A percentile compares a stretch with the other conserved stretches of the same genome.
Evolutionary conservation across 169 alveolate genomes (phyloP).

Genomic region (Amoebophrya sp.): DNA sequence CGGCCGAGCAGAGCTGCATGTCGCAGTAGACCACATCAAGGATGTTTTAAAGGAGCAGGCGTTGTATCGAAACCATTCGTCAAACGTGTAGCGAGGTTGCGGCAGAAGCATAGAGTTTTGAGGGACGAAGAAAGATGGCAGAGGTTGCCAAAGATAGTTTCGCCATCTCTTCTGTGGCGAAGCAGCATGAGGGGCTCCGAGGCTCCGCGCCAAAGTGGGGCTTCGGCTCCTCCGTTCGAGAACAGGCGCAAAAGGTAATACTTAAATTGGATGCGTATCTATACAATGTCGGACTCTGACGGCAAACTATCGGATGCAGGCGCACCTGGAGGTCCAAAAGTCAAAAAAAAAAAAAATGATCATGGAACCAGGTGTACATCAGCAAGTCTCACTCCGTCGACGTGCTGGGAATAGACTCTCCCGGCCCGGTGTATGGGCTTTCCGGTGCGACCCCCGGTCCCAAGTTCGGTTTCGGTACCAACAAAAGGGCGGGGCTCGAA

Average conservation of each 20-base stretch:
- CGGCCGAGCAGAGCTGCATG: too few species aligned
- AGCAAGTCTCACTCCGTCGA: background rate
- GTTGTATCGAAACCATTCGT: too few species aligned
- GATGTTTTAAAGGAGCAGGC: too few species aligned
- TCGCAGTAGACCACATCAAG: too few species aligned
- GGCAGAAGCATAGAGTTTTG: too few species aligned
- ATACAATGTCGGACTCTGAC: background rate
- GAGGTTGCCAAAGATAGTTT: background rate
- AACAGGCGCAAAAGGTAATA: background rate
- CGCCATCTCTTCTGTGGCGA: background rate
- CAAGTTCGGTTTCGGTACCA: too few species aligned
- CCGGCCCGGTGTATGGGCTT: background rate
- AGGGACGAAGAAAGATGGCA: too few species aligned
- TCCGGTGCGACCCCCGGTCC: too few species aligned
- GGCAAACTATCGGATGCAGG: background rate
- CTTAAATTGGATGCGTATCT: background rate
- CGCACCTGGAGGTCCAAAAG: background rate
- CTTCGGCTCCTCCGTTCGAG: background rate
- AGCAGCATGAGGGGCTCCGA: background rate
- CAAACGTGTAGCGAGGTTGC: too few species aligned
- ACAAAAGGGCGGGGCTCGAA: too few species aligned
- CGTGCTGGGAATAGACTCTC: background rate
- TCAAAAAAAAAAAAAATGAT: background rate
- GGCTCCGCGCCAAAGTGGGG: background rate
- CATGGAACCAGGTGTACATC: background rate